A percentile compares a stretch with the other conserved stretches of the same genome.
Evolutionary conservation across 2,329 filamentous ascomycete genomes (phyloP).

Genomic region (Diaporthe vaccinii): DNA sequence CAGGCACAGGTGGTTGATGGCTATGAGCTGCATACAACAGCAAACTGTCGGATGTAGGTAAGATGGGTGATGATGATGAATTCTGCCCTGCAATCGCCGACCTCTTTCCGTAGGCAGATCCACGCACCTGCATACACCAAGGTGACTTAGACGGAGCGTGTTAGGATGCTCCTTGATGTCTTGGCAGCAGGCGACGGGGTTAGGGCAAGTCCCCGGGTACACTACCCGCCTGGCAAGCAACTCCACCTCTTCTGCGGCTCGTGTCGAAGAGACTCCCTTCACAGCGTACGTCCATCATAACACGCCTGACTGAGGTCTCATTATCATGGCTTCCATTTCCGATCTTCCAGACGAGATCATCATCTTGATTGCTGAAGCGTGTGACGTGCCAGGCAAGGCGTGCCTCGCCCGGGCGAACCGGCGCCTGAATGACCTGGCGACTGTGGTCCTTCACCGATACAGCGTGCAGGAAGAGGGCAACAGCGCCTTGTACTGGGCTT

Average conservation of each 20-base stretch:
- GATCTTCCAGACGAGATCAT: background rate
- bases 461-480: background rate
- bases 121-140: background rate
- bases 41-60: no score
- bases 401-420: background rate
- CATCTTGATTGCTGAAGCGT: slow-evolving; percentile 4
- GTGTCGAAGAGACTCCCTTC: background rate
- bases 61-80: no score
- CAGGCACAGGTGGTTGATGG: no score
- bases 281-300: background rate
- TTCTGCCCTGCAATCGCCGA: no score
- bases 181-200: background rate
- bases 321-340: background rate
- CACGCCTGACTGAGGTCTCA: background rate
- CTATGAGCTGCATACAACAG: no score
- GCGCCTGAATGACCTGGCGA: background rate
- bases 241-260: background rate
- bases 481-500: slow-evolving; percentile 12
- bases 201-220: background rate
- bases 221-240: background rate
- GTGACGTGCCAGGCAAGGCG: slow-evolving; percentile 9
- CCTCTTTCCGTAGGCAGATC: no score
- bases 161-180: background rate
- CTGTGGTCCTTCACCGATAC: background rate
- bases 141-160: no score